Evolutionary conservation across 1,139 yeast species (phyloP).

Genomic region (Casaregolazyma suthepensis): DNA sequence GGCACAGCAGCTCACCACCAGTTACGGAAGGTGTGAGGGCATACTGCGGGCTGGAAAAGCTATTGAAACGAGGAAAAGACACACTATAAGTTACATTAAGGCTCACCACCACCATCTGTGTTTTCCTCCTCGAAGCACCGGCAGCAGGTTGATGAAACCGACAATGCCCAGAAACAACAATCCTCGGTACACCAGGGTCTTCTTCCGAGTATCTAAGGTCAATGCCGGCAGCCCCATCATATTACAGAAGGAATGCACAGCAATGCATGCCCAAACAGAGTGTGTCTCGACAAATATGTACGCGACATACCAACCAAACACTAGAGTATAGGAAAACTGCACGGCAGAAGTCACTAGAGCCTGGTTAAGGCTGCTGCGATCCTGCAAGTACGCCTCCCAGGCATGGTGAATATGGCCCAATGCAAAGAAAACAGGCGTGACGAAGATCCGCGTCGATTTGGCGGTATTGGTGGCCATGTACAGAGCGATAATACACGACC

Average conservation of each 20-base stretch:
- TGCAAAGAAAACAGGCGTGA: constrained; percentile 73
- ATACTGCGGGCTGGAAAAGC: constrained; percentile 73
- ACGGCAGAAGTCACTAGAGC: constrained; percentile 39
- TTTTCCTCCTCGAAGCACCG: constrained; percentile 5
- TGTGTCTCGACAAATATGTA: constrained; percentile 48
- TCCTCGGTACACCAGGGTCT: constrained; percentile 35
- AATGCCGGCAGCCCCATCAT: constrained; percentile 67
- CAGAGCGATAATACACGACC: constrained; percentile 52
- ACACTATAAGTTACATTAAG: no score
- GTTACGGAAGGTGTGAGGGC: constrained; percentile 90
- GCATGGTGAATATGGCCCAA: constrained; percentile 92
- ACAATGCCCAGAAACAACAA: constrained; percentile 42
- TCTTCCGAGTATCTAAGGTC: constrained; percentile 17
- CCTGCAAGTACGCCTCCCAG: constrained; percentile 41
- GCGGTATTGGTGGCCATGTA: constrained; percentile 30
- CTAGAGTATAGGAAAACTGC: constrained; percentile 66
- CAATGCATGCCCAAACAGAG: constrained; percentile 56
- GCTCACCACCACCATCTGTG: background rate
- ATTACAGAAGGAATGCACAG: constrained; percentile 72
- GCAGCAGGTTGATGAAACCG: constrained; percentile 29
- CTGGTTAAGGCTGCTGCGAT: constrained; percentile 8
- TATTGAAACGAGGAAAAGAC: constrained; percentile 25
- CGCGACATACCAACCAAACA: constrained; percentile 75
- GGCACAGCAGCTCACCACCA: no score
- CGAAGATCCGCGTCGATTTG: constrained; percentile 20